phyloP scores from a whole-genome alignment of 2,329 filamentous ascomycete genomes.

The Ilyonectria sp. region DNA sequence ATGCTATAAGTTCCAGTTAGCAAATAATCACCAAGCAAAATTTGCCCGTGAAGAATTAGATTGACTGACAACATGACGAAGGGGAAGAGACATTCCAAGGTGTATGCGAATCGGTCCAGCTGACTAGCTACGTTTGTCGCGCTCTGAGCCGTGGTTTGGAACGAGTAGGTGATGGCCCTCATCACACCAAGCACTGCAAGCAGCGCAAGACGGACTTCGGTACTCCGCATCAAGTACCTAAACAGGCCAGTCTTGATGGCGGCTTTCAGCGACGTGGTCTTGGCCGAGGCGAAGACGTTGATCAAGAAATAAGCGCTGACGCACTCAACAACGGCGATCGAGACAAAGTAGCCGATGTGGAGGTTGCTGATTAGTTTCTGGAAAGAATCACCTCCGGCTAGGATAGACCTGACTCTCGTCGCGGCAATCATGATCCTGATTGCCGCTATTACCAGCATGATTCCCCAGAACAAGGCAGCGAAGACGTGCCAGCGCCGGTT shows the following conservation, averaged over 20 bases:
- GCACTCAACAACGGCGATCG: constrained; percentile 59
- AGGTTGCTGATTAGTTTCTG: constrained; percentile 55
- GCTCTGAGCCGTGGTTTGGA: constrained; percentile 54
- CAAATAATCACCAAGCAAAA: no score
- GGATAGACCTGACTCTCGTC: constrained; percentile 50
- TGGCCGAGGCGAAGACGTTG: constrained; percentile 54
- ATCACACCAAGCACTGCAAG: constrained; percentile 57
- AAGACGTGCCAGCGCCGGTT: constrained; percentile 61
- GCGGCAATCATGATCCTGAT: constrained; percentile 61
- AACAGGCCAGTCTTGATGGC: constrained; percentile 55
- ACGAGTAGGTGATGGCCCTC: constrained; percentile 59
- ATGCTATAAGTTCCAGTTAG: constrained; percentile 40
- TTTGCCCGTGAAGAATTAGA: not conserved
- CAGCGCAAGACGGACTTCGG: constrained; percentile 57
- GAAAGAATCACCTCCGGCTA: constrained; percentile 39
- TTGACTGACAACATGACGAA: constrained; percentile 57
- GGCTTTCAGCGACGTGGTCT: constrained; percentile 45
- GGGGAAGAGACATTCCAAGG: constrained; percentile 59
- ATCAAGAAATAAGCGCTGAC: constrained; percentile 58
- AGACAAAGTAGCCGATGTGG: constrained; percentile 59
- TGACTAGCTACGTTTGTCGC: constrained; percentile 56
- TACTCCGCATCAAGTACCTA: constrained; percentile 57
- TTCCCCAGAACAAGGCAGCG: constrained; percentile 69
- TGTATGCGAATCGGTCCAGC: constrained; percentile 59
- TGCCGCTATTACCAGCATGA: constrained; percentile 66